Evolutionary conservation across 1,284 basidiomycete genomes (phyloP), one percentile per base, ranked within the genome.

Genomic region (Sanghuangporus sanghuang): DNA sequence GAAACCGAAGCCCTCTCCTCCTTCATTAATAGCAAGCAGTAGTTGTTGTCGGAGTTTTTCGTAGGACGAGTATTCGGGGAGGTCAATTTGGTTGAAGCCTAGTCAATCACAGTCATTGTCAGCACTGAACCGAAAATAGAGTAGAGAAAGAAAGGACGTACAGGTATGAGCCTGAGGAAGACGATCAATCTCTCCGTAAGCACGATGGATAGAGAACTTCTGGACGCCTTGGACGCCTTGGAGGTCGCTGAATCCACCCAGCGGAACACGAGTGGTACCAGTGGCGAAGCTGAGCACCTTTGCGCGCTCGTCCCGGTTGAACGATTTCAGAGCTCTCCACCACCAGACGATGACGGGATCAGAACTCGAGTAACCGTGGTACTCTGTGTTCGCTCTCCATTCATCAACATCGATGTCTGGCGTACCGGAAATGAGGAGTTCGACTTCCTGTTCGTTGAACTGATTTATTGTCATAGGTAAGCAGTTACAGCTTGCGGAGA

Each of bases 321-420:
- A 98, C 12, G 93, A 96, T 74, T 98, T 95, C 57, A 99, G 85
- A 1, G 96, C 96, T 68, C 97, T 86, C 97, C 97, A 99, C 90
- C 95, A 98, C 96, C 96, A 99, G 39, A 94, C 89, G 65, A 99
- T 93, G 71, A 96, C 94, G 2, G 96, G 92, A 75, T 99, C 96
- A 3, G 89, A 90, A 69, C 89, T 85, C 8, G 81, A 84, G 73
- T 93, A 93, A 53, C 93, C 93, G 68, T 90, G 92, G 77, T 95
- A 91, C 73, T 95, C 94, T 1, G 94, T 96, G 27, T 96, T 93
- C 54, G 95, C 93, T 68, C 95, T 90, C 91, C 96, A 97, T 75
- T 98, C 96, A 73, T 99, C 96, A 3, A 98, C 95, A 69, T 99
- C 96, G 67, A 99, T 95, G 70, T 97, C 96, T n/a, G 96, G 96